These are phyloP conservation scores for Cinchona pubescens DNA, from an alignment of 257 asterid genomes.

Conservation along the genomic window DNA sequence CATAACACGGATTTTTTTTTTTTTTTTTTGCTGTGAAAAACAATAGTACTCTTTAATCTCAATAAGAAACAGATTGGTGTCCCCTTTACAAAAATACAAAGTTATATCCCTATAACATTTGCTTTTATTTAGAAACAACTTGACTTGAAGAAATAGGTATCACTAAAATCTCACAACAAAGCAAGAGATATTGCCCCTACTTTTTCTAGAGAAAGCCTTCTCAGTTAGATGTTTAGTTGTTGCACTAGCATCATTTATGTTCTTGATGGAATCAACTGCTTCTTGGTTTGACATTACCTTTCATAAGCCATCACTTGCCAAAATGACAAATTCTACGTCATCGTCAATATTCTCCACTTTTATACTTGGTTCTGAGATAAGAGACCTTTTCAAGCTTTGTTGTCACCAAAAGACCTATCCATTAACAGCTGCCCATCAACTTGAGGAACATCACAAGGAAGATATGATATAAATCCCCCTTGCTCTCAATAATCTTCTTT, in stretches of 20 bases:
- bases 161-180: conserved; percentile 74
- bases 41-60: too few relatives aligned
- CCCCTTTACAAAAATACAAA: too few relatives aligned
- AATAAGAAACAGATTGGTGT: too few relatives aligned
- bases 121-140: background rate
- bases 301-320: conserved; percentile 96
- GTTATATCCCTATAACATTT: too few relatives aligned
- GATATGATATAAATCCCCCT: conserved; percentile 90
- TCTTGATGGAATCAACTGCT: conserved; percentile 64
- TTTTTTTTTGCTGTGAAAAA: too few relatives aligned
- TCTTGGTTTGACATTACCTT: conserved; percentile 91
- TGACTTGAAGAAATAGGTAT: background rate
- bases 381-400: conserved; percentile 81
- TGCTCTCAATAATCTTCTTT: conserved; percentile 69
- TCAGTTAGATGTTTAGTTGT: conserved; percentile 71
- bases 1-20: too few relatives aligned
- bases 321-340: conserved; percentile 61
- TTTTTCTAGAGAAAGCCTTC: conserved; percentile 61
- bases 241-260: conserved; percentile 56
- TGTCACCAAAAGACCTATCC: conserved; percentile 95
- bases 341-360: conserved; percentile 53
- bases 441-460: conserved; percentile 95
- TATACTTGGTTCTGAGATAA: conserved; percentile 80
- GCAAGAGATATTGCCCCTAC: conserved; percentile 93
- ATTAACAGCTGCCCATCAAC: conserved; percentile 95